phyloP scores from a whole-genome alignment of 495 filamentous ascomycete species.

The Pyrenopolyporus hunteri region DNA sequence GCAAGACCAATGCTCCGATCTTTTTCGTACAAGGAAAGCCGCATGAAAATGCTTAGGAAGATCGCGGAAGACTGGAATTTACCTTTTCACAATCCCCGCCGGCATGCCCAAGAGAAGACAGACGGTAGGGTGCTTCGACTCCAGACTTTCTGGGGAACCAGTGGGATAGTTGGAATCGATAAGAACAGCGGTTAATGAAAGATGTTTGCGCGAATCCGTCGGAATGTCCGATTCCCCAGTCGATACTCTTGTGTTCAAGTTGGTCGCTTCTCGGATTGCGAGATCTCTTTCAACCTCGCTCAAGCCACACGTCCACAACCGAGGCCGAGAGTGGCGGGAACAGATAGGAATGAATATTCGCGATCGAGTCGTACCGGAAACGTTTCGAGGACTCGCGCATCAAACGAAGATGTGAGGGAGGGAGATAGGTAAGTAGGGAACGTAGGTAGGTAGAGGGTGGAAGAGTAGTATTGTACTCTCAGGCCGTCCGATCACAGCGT shows the following conservation, averaged over 20 bases:
- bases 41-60: slow-evolving; percentile 8
- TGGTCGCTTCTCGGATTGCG: background rate
- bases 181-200: background rate
- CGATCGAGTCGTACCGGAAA: slow-evolving; percentile 5
- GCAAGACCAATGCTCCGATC: slow-evolving; percentile 26
- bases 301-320: background rate
- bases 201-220: slow-evolving; percentile 17
- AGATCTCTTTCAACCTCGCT: background rate
- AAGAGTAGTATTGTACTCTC: slow-evolving; percentile 33
- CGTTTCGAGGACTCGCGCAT: slow-evolving; percentile 1
- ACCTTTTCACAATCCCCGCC: slow-evolving; percentile 16
- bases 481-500: slow-evolving; percentile 23
- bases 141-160: background rate
- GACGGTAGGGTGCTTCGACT: background rate
- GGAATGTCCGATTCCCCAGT: background rate
- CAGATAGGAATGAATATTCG: slow-evolving; percentile 5
- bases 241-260: background rate
- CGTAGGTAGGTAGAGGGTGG: no score
- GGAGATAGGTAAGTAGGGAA: slow-evolving; percentile 11
- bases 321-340: background rate
- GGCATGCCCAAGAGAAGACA: background rate
- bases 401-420: slow-evolving; percentile 17
- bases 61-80: slow-evolving; percentile 9
- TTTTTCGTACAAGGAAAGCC: slow-evolving; percentile 9
- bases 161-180: slow-evolving; percentile 10